Conservation (phyloP, 176 grass and related monocot genomes). For the Guadua angustifolia region DNA sequence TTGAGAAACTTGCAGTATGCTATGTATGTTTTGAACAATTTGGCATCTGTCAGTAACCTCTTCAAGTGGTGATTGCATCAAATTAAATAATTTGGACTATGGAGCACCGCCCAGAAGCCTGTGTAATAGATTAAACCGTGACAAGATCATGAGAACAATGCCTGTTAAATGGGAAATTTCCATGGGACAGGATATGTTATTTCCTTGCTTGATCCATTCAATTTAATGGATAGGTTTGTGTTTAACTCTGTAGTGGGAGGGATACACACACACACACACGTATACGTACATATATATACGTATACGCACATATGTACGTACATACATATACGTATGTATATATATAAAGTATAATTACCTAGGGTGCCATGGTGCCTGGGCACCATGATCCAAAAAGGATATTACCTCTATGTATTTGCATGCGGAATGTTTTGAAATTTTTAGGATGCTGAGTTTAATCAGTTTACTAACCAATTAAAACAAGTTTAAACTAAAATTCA, state of each 20-base stretch:
- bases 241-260: background rate
- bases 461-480: too few species aligned
- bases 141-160: background rate
- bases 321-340: too few species aligned
- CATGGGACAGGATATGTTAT: background rate
- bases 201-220: background rate
- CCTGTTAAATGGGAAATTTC: background rate
- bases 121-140: conserved; percentile 25
- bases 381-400: too few species aligned
- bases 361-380: too few species aligned
- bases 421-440: too few species aligned
- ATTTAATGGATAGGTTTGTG: background rate
- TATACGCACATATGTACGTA: too few species aligned
- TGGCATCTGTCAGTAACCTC: conserved; percentile 4
- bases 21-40: background rate
- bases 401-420: too few species aligned
- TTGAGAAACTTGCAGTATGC: background rate
- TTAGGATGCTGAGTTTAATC: too few species aligned
- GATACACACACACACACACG: too few species aligned
- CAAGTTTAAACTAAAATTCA: too few species aligned
- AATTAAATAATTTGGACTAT: conserved; percentile 18
- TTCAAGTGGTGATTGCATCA: background rate
- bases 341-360: too few species aligned
- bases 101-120: background rate
- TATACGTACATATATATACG: too few species aligned